phyloP scores from a whole-genome alignment of 805 yeast species.

The Teunomyces barrocoloradensis region DNA sequence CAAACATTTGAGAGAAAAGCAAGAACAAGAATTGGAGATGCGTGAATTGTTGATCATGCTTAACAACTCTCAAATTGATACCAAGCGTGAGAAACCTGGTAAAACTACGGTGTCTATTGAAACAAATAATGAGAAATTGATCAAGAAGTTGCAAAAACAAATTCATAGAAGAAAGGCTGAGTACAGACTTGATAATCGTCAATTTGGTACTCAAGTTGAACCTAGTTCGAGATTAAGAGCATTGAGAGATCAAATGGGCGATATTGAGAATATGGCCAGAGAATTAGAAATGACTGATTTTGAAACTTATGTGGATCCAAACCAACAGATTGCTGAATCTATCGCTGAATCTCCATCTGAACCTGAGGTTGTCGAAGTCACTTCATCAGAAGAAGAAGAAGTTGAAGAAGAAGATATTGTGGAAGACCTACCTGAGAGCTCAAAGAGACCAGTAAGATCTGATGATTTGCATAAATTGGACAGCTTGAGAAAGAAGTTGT shows the following conservation, averaged over 20 bases:
- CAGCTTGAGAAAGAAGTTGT: constrained; percentile 53
- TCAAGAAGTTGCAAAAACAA: constrained; percentile 42
- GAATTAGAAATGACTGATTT: constrained; percentile 85
- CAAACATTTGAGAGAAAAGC: constrained; percentile 61
- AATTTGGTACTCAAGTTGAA: constrained; percentile 57
- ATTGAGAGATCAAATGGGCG: constrained; percentile 80
- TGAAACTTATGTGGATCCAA: constrained; percentile 34
- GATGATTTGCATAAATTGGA: constrained; percentile 58
- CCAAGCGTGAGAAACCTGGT: constrained; percentile 24
- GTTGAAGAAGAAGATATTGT: constrained; percentile 12
- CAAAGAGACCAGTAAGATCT: constrained; percentile 39
- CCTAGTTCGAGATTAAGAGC: constrained; percentile 75
- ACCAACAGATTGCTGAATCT: constrained; percentile 1
- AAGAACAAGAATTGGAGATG: constrained; percentile 73
- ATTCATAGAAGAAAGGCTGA: constrained; percentile 48
- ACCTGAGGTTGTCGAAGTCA: constrained; percentile 16
- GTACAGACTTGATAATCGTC: constrained; percentile 42
- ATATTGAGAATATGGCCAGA: constrained; percentile 78
- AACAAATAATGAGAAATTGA: constrained; percentile 33
- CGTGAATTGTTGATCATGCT: constrained; percentile 66
- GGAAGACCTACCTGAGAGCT: constrained; percentile 25
- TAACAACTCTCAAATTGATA: constrained; percentile 38
- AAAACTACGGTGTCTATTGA: constrained; percentile 38
- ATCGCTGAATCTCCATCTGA: constrained; percentile 11
- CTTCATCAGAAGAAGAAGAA: constrained; percentile 18